Conservation (phyloP, 2,329 filamentous ascomycete genomes). For the Clonostachys rosea region DNA sequence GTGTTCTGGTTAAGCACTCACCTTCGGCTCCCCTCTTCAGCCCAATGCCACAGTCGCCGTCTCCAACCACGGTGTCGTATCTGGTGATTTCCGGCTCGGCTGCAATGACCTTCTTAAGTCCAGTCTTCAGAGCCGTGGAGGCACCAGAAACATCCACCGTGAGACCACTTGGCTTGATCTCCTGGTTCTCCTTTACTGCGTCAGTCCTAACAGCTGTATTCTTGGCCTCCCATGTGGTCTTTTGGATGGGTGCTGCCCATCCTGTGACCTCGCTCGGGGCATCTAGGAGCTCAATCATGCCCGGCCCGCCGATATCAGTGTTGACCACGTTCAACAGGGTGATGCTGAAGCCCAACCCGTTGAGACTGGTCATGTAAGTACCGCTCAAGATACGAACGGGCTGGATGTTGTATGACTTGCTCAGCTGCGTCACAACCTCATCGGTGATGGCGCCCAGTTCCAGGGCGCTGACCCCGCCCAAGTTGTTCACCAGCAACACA, state of each 20-base stretch:
- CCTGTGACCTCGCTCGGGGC: conserved; percentile 64
- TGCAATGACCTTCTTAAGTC: conserved; percentile 56
- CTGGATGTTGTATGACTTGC: conserved; percentile 48
- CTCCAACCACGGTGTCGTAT: conserved; percentile 80
- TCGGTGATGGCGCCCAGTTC: conserved; percentile 69
- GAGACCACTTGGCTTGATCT: conserved; percentile 33
- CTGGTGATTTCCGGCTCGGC: conserved; percentile 68
- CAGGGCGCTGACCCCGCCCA: conserved; percentile 68
- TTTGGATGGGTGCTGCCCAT: conserved; percentile 61
- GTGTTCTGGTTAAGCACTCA: conserved; percentile 18
- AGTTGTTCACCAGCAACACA: conserved; percentile 70
- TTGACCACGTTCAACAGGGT: conserved; percentile 61
- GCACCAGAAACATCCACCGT: conserved; percentile 46
- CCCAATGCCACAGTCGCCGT: conserved; percentile 86
- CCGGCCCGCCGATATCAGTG: conserved; percentile 51
- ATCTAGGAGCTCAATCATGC: conserved; percentile 67
- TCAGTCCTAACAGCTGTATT: conserved; percentile 36
- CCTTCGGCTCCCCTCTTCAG: conserved; percentile 82
- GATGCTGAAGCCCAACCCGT: conserved; percentile 72
- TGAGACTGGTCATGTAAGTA: conserved; percentile 75
- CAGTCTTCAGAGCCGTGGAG: conserved; percentile 48
- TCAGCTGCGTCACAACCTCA: conserved; percentile 63
- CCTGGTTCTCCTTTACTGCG: conserved; percentile 15
- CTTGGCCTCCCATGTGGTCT: conserved; percentile 58
- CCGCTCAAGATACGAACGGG: conserved; percentile 63